Percentiles rank a stretch among this genome's conserved stretches.
phyloP scores from a whole-genome alignment of 1,139 yeast species.

The Yamadazyma friedrichii region DNA sequence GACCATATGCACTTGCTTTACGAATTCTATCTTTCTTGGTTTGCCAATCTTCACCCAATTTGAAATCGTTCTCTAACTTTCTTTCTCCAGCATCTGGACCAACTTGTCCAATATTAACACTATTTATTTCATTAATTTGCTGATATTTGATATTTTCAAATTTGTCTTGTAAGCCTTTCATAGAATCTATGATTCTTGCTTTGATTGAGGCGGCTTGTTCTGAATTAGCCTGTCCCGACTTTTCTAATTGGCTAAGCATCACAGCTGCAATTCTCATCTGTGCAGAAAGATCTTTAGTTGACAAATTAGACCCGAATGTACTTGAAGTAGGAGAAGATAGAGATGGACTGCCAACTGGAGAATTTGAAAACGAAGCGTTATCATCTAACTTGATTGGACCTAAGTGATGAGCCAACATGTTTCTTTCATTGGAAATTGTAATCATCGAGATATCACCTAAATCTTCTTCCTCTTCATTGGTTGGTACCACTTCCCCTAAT shows the following conservation, averaged over 20 bases:
- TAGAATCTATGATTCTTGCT: constrained; percentile 76
- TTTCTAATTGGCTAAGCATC: constrained; percentile 86
- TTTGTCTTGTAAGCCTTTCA: constrained; percentile 81
- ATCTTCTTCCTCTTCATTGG: constrained; percentile 46
- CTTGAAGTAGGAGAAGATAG: not conserved
- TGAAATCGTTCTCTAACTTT: constrained; percentile 85
- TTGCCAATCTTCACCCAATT: constrained; percentile 92
- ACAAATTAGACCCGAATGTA: not conserved
- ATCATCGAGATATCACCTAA: constrained; percentile 55
- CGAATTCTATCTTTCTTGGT: constrained; percentile 78
- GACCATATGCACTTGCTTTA: constrained; percentile 76
- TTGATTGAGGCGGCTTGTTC: constrained; percentile 76
- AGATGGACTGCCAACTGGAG: not conserved
- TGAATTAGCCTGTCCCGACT: constrained; percentile 63
- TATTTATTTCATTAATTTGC: constrained; percentile 49
- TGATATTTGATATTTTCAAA: constrained; percentile 50
- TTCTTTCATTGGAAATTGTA: constrained; percentile 21
- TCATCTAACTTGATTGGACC: constrained; percentile 9
- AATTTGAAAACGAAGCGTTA: too few relatives aligned
- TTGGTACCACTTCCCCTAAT: not conserved
- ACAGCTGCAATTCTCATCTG: constrained; percentile 96
- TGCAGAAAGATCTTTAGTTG: constrained; percentile 51
- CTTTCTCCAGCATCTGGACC: constrained; percentile 75
- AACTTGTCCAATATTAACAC: constrained; percentile 15
- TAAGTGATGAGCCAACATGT: constrained; percentile 14